phyloP scores from a whole-genome alignment of 176 grass and related monocot species.

The Hyparrhenia diplandra region DNA sequence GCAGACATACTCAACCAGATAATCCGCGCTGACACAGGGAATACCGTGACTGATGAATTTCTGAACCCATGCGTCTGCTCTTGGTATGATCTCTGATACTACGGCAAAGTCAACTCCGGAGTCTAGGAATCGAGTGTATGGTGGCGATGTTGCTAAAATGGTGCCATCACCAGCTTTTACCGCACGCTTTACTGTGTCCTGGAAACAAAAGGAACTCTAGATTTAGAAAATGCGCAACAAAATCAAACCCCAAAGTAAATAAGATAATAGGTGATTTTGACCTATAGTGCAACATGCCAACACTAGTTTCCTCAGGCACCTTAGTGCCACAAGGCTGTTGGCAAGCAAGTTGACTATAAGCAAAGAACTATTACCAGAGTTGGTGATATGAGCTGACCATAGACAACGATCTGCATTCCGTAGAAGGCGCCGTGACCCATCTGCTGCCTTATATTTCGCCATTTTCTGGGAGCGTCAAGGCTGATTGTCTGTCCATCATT shows the following conservation, averaged over 20 bases:
- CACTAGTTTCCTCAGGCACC: neutral
- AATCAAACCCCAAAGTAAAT: neutral
- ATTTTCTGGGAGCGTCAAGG: conserved; percentile 78
- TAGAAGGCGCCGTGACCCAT: conserved; percentile 82
- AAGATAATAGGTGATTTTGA: neutral
- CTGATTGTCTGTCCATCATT: conserved; percentile 71
- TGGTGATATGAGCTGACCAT: conserved; percentile 70
- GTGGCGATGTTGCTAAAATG: conserved; percentile 82
- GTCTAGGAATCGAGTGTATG: conserved; percentile 67
- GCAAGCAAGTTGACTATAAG: conserved; percentile 16
- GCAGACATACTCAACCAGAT: conserved; percentile 76
- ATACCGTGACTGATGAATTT: conserved; percentile 59
- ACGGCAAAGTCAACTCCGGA: conserved; percentile 64
- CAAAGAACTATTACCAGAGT: conserved; percentile 48
- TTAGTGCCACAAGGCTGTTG: neutral
- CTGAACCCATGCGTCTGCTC: conserved; percentile 70
- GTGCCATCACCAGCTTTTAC: conserved; percentile 73
- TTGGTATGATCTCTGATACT: conserved; percentile 47
- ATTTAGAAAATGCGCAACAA: neutral
- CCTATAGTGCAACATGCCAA: neutral
- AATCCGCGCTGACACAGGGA: conserved; percentile 64
- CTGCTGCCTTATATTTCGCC: conserved; percentile 60
- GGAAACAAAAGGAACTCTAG: neutral
- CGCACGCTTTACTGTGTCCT: conserved; percentile 85
- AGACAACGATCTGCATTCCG: conserved; percentile 61